Evolutionary conservation across 2,329 filamentous ascomycete species (phyloP).

Genomic region (Gnomoniopsis sp.): DNA sequence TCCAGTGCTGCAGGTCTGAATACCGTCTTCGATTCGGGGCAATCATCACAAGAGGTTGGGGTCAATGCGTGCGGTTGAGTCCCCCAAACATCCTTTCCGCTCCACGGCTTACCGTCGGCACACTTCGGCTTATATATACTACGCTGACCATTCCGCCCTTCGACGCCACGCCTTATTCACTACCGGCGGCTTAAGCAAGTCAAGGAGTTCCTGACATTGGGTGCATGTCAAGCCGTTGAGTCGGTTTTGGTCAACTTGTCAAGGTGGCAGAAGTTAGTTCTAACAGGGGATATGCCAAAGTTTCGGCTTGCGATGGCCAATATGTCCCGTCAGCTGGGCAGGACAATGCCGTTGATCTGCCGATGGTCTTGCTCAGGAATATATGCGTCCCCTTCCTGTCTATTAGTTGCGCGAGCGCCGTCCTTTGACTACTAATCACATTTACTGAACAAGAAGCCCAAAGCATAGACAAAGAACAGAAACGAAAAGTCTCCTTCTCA

Average conservation of each 20-base stretch:
- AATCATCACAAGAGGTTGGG: no score
- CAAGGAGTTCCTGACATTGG: slow-evolving; percentile 8
- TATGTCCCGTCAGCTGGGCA: background rate
- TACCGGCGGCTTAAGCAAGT: slow-evolving; percentile 11
- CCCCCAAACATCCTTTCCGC: slow-evolving; percentile 5
- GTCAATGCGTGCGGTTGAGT: no score
- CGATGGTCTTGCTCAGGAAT: slow-evolving; percentile 1
- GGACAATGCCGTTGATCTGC: background rate
- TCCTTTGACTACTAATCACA: background rate
- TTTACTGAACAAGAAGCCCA: background rate
- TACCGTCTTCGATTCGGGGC: background rate
- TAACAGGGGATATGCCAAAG: slow-evolving; percentile 2
- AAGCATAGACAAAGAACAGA: background rate
- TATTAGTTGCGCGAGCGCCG: no score
- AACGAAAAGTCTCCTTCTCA: background rate
- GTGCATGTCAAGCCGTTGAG: slow-evolving; percentile 1
- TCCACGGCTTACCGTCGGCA: slow-evolving; percentile 16
- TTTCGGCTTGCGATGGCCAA: slow-evolving; percentile 10
- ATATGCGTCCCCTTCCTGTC: slow-evolving; percentile 10
- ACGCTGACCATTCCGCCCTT: slow-evolving; percentile 9
- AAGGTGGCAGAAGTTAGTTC: background rate
- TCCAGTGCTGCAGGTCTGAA: background rate
- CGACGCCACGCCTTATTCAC: background rate
- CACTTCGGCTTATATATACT: slow-evolving; percentile 10
- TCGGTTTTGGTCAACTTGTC: slow-evolving; percentile 5